phyloP scores from a whole-genome alignment of 208 protist species.

The Wallacemonas sp. region DNA sequence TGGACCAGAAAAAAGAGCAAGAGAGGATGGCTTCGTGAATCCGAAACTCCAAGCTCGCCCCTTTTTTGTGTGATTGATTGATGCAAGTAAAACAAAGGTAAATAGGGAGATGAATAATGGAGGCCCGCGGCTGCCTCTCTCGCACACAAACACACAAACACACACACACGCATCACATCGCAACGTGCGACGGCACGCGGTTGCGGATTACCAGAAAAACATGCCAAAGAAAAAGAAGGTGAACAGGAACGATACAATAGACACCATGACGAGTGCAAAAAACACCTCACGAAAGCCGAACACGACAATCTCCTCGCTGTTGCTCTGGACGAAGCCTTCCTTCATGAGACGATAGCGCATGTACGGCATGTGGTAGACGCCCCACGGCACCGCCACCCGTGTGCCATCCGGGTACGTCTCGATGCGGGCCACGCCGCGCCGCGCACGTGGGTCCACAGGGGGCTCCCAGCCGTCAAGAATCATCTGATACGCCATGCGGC shows the following conservation, averaged over 20 bases:
- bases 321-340: constrained; percentile 55
- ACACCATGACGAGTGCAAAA: constrained; percentile 28
- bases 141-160: too few relatives aligned
- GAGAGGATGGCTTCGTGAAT: too few relatives aligned
- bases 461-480: constrained; percentile 69
- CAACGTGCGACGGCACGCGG: too few relatives aligned
- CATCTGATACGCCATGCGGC: constrained; percentile 88
- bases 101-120: too few relatives aligned
- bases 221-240: constrained; percentile 37
- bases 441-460: constrained; percentile 76
- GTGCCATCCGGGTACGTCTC: constrained; percentile 68
- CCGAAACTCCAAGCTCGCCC: too few relatives aligned
- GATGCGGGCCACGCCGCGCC: constrained; percentile 77
- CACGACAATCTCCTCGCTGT: constrained; percentile 61
- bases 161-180: too few relatives aligned
- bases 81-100: too few relatives aligned
- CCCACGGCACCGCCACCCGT: constrained; percentile 68
- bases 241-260: constrained; percentile 35
- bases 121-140: too few relatives aligned
- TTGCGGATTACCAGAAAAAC: constrained; percentile 30
- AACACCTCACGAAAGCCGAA: constrained; percentile 62
- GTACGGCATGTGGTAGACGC: constrained; percentile 86
- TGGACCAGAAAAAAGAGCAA: too few relatives aligned
- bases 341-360: constrained; percentile 72
- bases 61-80: too few relatives aligned